Evolutionary conservation across 441 rosid genomes (phyloP).

Genomic region (Metrosideros polymorpha): DNA sequence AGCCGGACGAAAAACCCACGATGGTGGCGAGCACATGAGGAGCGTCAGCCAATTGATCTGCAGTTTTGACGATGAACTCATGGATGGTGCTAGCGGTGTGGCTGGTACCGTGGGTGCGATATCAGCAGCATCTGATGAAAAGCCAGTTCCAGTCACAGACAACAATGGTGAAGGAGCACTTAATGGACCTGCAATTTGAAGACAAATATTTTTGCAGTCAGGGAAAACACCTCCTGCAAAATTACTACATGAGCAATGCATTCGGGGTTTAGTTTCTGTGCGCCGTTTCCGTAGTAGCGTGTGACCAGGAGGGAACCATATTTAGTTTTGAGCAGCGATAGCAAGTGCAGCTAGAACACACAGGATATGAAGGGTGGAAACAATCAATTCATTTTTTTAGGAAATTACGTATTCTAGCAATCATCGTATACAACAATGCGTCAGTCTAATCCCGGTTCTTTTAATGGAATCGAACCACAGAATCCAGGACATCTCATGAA

Average conservation of each 20-base stretch:
- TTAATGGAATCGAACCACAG: background rate
- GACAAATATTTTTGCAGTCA: background rate
- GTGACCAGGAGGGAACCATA: too few species aligned
- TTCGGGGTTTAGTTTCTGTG: background rate
- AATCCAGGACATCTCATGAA: background rate
- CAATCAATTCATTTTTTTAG: background rate
- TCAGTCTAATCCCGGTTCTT: background rate
- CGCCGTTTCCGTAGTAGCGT: fast-evolving
- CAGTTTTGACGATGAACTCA: constrained; percentile 7
- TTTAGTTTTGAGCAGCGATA: background rate
- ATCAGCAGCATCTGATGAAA: background rate
- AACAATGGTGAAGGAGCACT: background rate
- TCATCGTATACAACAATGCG: background rate
- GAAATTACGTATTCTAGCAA: background rate
- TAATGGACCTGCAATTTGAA: constrained; percentile 3
- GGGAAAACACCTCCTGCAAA: too few species aligned
- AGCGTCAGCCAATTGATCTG: background rate
- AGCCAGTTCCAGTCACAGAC: background rate
- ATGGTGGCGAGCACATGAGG: background rate
- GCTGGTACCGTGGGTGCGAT: constrained; percentile 15
- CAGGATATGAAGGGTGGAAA: background rate
- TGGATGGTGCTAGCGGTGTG: background rate
- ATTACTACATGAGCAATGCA: too few species aligned
- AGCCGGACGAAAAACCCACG: background rate
- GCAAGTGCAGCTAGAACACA: background rate